Conservation (phyloP, 2,329 filamentous ascomycete genomes). For the Trichoderma citrinoviride region DNA sequence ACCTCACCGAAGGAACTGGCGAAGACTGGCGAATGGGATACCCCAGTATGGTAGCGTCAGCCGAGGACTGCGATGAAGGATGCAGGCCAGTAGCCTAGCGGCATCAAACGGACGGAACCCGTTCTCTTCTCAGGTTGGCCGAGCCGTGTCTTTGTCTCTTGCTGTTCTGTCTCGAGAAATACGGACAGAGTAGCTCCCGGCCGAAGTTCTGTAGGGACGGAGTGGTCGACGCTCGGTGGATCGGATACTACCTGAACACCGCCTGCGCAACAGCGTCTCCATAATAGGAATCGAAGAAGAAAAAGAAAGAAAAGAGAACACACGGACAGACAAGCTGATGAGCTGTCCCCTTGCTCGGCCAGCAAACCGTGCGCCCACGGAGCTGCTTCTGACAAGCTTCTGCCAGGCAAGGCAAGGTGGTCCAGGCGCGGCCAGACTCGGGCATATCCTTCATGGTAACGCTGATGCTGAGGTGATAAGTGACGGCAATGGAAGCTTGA, state of each 20-base stretch:
- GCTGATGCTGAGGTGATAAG: no score
- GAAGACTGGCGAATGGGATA: background rate
- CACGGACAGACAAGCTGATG: background rate
- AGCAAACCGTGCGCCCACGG: constrained; percentile 10
- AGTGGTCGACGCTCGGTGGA: no score
- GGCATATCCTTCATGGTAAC: background rate
- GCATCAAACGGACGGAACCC: background rate
- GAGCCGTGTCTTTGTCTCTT: background rate
- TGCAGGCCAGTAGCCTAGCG: background rate
- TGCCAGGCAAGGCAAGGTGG: no score
- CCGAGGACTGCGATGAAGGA: background rate
- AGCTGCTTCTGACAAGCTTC: background rate
- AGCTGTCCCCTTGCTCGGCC: constrained; percentile 1
- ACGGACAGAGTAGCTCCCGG: background rate
- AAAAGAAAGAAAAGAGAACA: background rate
- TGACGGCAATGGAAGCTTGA: no score
- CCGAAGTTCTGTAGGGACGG: no score
- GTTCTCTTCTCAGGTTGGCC: background rate
- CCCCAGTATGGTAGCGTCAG: background rate
- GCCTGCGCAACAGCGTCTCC: background rate
- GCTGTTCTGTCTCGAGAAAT: background rate
- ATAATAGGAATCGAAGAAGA: background rate
- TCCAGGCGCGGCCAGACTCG: background rate
- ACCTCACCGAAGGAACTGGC: background rate
- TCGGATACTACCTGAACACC: background rate